phyloP scores from a whole-genome alignment of 257 asterid genomes.

The Lycium ferocissimum region DNA sequence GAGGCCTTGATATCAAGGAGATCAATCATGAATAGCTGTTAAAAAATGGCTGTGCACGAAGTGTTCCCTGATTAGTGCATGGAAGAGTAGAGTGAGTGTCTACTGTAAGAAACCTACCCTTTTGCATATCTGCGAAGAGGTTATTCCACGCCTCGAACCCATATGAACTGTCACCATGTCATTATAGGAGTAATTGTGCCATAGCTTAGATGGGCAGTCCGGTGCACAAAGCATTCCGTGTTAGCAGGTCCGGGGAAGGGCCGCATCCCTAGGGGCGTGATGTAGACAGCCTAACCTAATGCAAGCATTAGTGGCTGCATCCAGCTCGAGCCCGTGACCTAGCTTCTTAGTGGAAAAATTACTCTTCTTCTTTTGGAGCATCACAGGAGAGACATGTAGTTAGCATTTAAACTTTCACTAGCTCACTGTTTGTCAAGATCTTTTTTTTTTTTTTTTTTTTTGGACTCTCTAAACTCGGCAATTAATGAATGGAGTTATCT shows the following conservation, averaged over 20 bases:
- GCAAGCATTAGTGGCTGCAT: no score
- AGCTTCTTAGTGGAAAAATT: neutral
- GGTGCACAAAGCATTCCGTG: no score
- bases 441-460: neutral
- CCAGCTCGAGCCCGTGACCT: neutral
- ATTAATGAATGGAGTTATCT: neutral
- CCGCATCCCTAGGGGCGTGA: no score
- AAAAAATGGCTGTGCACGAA: neutral
- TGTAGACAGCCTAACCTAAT: no score
- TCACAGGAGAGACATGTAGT: neutral
- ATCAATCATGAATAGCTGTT: neutral
- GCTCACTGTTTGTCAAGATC: neutral
- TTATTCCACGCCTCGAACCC: neutral
- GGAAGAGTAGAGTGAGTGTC: neutral
- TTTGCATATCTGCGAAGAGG: neutral
- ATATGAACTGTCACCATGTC: neutral
- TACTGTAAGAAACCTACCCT: neutral
- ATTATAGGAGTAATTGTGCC: neutral
- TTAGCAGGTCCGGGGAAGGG: no score
- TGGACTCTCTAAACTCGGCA: neutral
- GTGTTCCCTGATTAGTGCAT: neutral
- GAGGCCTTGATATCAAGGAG: neutral
- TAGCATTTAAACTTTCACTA: neutral
- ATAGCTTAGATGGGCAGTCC: neutral
- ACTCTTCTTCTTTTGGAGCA: neutral